Evolutionary conservation across 805 yeast species (phyloP).

Genomic region (Ogataea corticis): DNA sequence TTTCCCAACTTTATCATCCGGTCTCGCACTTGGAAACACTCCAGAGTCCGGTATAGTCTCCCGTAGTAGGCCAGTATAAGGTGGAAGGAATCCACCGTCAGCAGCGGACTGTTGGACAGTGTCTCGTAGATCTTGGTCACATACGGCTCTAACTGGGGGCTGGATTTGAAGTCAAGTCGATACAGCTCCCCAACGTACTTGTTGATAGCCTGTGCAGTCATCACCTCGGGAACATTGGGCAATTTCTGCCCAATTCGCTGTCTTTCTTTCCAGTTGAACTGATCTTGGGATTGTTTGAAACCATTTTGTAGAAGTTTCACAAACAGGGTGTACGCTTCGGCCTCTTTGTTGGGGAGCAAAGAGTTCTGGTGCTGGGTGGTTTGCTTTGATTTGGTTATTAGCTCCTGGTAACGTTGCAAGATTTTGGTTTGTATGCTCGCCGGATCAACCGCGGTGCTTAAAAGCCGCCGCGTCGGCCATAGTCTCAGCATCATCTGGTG

Average conservation of each 20-base stretch:
- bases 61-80: constrained; percentile 14
- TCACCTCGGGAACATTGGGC: constrained; percentile 11
- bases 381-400: background rate
- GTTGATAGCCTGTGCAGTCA: constrained; percentile 7
- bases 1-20: constrained; percentile 13
- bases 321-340: constrained; percentile 6
- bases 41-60: constrained; percentile 12
- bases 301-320: constrained; percentile 7
- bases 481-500: too few relatives aligned
- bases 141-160: constrained; percentile 5
- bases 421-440: background rate
- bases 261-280: constrained; percentile 4
- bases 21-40: constrained; percentile 14
- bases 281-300: constrained; percentile 1
- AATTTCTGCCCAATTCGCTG: constrained; percentile 3
- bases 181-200: constrained; percentile 10
- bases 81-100: constrained; percentile 12
- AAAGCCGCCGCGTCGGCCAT: background rate
- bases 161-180: constrained; percentile 4
- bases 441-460: background rate
- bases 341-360: constrained; percentile 6
- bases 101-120: constrained; percentile 8
- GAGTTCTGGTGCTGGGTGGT: background rate
- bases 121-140: constrained; percentile 11
- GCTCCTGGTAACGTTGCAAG: background rate